These are phyloP conservation scores for Notholithocarpus densiflorus DNA, from an alignment of 306 rosid species.

Conservation along the genomic window DNA sequence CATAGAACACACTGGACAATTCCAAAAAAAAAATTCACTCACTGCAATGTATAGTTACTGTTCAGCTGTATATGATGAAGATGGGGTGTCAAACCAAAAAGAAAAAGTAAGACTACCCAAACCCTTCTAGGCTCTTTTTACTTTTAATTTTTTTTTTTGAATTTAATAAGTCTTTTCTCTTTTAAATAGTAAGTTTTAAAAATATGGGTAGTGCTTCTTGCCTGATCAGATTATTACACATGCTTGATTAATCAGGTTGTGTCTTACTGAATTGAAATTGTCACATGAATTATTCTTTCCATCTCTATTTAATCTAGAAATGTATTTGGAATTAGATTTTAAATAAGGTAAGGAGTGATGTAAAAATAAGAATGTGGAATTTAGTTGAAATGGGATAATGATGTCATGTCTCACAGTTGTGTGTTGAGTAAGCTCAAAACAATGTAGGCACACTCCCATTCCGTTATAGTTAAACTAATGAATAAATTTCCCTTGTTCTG, in stretches of 20 bases:
- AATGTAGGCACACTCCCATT: background rate
- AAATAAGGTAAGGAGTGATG: background rate
- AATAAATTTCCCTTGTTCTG: background rate
- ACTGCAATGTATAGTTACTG: background rate
- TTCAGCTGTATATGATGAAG: background rate
- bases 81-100: background rate
- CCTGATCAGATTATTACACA: background rate
- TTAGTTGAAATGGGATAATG: background rate
- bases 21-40: background rate
- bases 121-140: background rate
- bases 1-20: background rate
- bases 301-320: background rate
- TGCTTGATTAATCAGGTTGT: background rate
- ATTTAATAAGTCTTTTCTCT: background rate
- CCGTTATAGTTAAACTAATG: background rate
- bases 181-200: background rate
- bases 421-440: background rate
- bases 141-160: background rate
- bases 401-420: background rate
- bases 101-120: too few relatives aligned
- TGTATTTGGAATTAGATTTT: background rate
- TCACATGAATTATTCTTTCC: background rate
- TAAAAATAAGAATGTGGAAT: background rate
- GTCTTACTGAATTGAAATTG: background rate
- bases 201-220: background rate